phyloP scores from a whole-genome alignment of 495 filamentous ascomycete species.

The Recurvomyces mirabilis region DNA sequence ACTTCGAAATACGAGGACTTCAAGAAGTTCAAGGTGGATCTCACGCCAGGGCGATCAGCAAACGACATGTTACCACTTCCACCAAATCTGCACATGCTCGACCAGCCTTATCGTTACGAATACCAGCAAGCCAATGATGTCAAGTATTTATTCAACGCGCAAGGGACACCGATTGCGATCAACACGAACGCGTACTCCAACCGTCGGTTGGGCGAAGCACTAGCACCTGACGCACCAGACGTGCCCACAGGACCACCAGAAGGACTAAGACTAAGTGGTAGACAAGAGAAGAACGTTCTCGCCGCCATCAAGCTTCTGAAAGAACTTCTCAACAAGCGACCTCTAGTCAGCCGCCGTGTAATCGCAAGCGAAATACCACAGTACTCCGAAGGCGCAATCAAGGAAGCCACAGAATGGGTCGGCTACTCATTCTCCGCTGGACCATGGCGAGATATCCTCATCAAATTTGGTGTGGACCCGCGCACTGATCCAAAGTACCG shows the following conservation, averaged over 20 bases:
- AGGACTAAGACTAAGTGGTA: background rate
- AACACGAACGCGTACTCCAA: slow-evolving; percentile 42
- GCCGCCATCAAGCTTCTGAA: slow-evolving; percentile 47
- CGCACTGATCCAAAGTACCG: slow-evolving; percentile 61
- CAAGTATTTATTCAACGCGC: slow-evolving; percentile 1
- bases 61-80: slow-evolving; percentile 69
- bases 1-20: slow-evolving; percentile 57
- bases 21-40: slow-evolving; percentile 60
- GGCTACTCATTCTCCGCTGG: slow-evolving; percentile 84
- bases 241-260: slow-evolving; percentile 35
- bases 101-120: slow-evolving; percentile 56
- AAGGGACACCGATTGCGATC: slow-evolving; percentile 40
- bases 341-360: slow-evolving; percentile 75
- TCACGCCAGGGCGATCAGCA: slow-evolving; percentile 43
- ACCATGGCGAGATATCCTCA: slow-evolving; percentile 78
- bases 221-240: slow-evolving; percentile 44
- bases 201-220: slow-evolving; percentile 46
- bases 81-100: slow-evolving; percentile 56
- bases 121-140: slow-evolving; percentile 34
- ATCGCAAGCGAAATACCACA: slow-evolving; percentile 51
- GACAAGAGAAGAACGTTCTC: background rate
- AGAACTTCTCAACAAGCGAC: slow-evolving; percentile 54
- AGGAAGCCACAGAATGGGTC: slow-evolving; percentile 58
- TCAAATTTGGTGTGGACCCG: slow-evolving; percentile 78
- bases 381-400: slow-evolving; percentile 46